These are phyloP conservation scores for Hypoxylon lienhwacheense DNA, from an alignment of 495 filamentous ascomycete species.

Conservation along the genomic window DNA sequence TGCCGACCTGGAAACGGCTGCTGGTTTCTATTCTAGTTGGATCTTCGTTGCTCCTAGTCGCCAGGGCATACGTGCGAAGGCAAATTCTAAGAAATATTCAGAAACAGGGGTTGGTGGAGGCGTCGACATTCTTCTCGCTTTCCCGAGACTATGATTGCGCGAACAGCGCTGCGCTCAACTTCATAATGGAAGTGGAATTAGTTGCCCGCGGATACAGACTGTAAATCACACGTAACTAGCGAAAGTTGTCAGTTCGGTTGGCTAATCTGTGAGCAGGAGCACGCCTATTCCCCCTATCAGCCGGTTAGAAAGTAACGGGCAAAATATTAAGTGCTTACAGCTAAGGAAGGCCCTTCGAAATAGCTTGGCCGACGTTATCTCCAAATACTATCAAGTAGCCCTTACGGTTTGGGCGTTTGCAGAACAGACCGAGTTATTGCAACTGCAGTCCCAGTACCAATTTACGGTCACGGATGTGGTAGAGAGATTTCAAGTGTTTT, in stretches of 20 bases:
- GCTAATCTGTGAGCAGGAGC: constrained; percentile 63
- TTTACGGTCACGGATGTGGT: constrained; percentile 70
- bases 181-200: constrained; percentile 95
- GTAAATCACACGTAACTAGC: constrained; percentile 51
- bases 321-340: constrained; percentile 74
- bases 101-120: constrained; percentile 72
- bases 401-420: constrained; percentile 68
- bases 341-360: constrained; percentile 73
- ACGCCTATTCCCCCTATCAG: constrained; percentile 83
- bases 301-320: constrained; percentile 74
- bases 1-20: constrained; percentile 58
- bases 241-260: background rate
- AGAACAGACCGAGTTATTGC: constrained; percentile 64
- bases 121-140: constrained; percentile 69
- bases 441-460: constrained; percentile 48
- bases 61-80: constrained; percentile 73
- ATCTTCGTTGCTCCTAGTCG: constrained; percentile 56
- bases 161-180: constrained; percentile 73
- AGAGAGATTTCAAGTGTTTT: constrained; percentile 51
- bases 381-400: constrained; percentile 68
- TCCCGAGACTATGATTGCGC: constrained; percentile 84
- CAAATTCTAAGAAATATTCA: constrained; percentile 85
- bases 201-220: constrained; percentile 92
- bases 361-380: constrained; percentile 68
- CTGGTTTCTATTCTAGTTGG: constrained; percentile 61